These are phyloP conservation scores for Davidsoniella eucalypti DNA, from an alignment of 2,329 filamentous ascomycete species.

Conservation along the genomic window DNA sequence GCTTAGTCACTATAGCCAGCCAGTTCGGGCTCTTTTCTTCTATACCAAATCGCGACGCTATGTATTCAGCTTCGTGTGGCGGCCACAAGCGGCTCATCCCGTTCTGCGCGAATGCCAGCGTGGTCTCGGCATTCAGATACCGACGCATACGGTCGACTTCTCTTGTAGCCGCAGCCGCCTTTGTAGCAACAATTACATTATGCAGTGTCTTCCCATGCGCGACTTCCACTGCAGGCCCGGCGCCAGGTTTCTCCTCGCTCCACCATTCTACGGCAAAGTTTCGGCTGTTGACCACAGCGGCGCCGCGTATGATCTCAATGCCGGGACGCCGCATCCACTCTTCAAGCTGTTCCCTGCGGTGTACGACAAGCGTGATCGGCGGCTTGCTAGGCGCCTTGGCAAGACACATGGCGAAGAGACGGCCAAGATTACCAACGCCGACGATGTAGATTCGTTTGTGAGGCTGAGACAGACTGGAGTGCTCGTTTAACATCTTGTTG, in stretches of 20 bases:
- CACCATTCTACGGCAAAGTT: conserved; percentile 38
- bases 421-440: conserved; percentile 67
- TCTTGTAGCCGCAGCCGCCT: conserved; percentile 50
- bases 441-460: conserved; percentile 51
- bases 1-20: conserved; percentile 47
- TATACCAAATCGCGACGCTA: conserved; percentile 23
- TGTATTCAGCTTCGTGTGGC: conserved; percentile 30
- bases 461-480: conserved; percentile 4
- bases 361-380: conserved; percentile 67
- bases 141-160: conserved; percentile 41
- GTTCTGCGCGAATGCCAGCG: conserved; percentile 74
- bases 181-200: conserved; percentile 65
- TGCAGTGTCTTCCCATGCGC: conserved; percentile 32
- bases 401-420: conserved; percentile 59
- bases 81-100: conserved; percentile 59
- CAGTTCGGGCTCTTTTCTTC: conserved; percentile 42
- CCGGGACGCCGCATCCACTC: conserved; percentile 30
- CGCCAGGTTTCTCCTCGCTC: conserved; percentile 27
- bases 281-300: conserved; percentile 18
- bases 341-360: conserved; percentile 34
- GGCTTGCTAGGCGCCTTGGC: conserved; percentile 42
- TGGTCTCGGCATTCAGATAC: conserved; percentile 47
- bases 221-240: conserved; percentile 25
- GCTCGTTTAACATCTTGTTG: conserved; percentile 12
- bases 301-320: conserved; percentile 27